phyloP scores from a whole-genome alignment of 2,329 filamentous ascomycete species.

The Didymosphaeria variabile region DNA sequence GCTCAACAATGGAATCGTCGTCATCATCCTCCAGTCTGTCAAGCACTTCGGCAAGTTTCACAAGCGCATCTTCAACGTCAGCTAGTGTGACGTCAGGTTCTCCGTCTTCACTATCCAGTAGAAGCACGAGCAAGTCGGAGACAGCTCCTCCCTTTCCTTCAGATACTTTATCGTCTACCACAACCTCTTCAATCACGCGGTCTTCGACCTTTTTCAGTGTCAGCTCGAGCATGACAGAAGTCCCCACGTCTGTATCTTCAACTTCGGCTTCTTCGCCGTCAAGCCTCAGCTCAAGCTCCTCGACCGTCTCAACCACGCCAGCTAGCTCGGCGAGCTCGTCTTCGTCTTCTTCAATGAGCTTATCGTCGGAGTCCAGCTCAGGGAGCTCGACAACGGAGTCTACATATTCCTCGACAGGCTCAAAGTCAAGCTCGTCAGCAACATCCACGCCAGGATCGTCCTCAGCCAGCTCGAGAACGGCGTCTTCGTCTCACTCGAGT shows the following conservation, averaged over 20 bases:
- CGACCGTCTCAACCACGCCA: background rate
- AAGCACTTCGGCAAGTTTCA: background rate
- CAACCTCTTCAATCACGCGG: background rate
- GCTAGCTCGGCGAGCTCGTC: background rate
- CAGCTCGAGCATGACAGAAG: background rate
- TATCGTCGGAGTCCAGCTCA: background rate
- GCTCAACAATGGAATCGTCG: background rate
- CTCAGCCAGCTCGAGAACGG: background rate
- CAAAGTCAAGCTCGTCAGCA: background rate
- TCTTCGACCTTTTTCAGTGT: background rate
- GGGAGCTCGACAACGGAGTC: background rate
- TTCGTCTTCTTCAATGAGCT: background rate
- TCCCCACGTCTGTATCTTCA: constrained; percentile 1
- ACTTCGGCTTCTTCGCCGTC: constrained; percentile 1
- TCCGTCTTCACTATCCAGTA: background rate
- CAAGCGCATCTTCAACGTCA: background rate
- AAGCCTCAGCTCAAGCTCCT: constrained; percentile 2
- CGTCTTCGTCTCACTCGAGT: background rate
- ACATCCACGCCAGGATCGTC: background rate
- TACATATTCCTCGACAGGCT: constrained; percentile 1
- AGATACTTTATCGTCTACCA: background rate
- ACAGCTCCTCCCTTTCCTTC: background rate
- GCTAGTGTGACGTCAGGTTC: background rate
- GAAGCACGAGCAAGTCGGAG: background rate
- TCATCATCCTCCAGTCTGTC: background rate